phyloP scores from a whole-genome alignment of 768 basidiomycete genomes.

The Serendipita sp. region DNA sequence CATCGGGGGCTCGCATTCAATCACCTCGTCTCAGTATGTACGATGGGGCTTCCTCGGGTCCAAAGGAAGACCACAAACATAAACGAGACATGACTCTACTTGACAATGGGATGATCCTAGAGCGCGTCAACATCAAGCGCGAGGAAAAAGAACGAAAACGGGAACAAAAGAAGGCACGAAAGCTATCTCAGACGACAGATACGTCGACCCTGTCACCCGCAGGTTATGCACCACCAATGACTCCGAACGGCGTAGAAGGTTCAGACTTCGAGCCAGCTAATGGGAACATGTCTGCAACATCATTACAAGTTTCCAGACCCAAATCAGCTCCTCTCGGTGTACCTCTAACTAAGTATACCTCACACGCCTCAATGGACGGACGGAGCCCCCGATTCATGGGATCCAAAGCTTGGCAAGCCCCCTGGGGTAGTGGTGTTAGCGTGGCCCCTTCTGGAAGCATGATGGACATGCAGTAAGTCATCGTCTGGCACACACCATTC shows the following conservation, averaged over 20 bases:
- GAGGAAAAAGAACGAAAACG: constrained; percentile 45
- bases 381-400: constrained; percentile 61
- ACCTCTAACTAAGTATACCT: neutral
- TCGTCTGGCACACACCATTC: neutral
- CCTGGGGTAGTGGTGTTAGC: constrained; percentile 69
- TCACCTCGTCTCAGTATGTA: neutral
- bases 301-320: neutral
- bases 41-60: neutral
- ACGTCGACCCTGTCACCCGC: constrained; percentile 3
- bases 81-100: constrained; percentile 66
- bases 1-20: constrained; percentile 46
- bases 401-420: constrained; percentile 50
- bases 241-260: constrained; percentile 35
- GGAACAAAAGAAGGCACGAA: constrained; percentile 36
- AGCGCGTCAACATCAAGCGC: constrained; percentile 61
- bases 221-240: constrained; percentile 28
- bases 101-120: constrained; percentile 80
- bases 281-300: constrained; percentile 34
- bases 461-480: constrained; percentile 81
- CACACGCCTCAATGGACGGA: constrained; percentile 41
- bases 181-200: constrained; percentile 32
- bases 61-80: constrained; percentile 25
- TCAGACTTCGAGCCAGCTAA: constrained; percentile 67
- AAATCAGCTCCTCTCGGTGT: constrained; percentile 1
- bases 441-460: constrained; percentile 71